Evolutionary conservation across 441 rosid species (phyloP), one percentile per base, ranked within the genome.

Genomic region (Caryocar brasiliense): DNA sequence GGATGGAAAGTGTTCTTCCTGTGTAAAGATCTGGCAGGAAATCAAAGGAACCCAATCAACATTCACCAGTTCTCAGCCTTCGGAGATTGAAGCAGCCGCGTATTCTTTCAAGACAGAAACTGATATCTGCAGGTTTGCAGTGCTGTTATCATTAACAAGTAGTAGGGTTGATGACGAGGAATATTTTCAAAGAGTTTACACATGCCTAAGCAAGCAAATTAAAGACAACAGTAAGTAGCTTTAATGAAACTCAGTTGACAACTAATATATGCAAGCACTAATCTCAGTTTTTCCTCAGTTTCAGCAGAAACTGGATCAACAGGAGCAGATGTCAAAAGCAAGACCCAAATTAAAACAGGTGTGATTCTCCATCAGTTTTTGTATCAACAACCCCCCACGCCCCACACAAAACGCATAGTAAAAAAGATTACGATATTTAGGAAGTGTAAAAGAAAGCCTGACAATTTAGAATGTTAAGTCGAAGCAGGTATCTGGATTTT

Each of bases 41-140:
- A 72, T 75, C 7, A 22, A 48, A 38, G 41, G 15, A 29, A 20
- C 30, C 1, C 35, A 36, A 26, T 38, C 51, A 1, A 4, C 10
- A n/a, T 35, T 19, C 46, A 19, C 56, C 11, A 28, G 40, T 32
- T 8, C 25, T 2, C 43, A 57, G 23, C 40, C 57, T 5, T 5
- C 19, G 20, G 3, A 6, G 17, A 42, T 4, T 14, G 54, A 23
- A n/a, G n/a, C n/a, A n/a, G n/a, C n/a, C n/a, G n/a, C n/a, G n/a
- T n/a, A n/a, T n/a, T n/a, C n/a, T n/a, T n/a, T n/a, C n/a, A n/a
- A n/a, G n/a, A n/a, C n/a, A n/a, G n/a, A n/a, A 56, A 30, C 51
- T 34, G 64, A 62, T 36, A 26, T 65, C 21, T 78, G 84, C 12
- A 67, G 79, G 45, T 75, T 72, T 59, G 67, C 79, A 3, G 67